phyloP scores from a whole-genome alignment of 1,284 basidiomycete species.

The Pyrrhoderma noxium region DNA sequence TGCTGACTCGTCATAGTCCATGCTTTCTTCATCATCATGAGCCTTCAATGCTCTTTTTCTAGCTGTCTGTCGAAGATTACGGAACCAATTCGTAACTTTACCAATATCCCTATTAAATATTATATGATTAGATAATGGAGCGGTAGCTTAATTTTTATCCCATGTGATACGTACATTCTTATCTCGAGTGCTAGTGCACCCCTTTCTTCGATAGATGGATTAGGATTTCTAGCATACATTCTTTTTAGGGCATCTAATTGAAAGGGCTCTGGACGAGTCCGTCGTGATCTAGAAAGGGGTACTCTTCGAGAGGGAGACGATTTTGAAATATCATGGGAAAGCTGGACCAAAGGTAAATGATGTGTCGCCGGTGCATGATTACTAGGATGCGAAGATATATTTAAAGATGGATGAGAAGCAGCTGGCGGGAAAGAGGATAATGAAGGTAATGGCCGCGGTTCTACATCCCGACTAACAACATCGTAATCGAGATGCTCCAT shows the following conservation, averaged over 20 bases:
- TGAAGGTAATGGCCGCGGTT: slow-evolving; percentile 29
- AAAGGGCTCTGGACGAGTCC: slow-evolving; percentile 69
- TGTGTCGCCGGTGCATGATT: slow-evolving; percentile 21
- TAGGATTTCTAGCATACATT: slow-evolving; percentile 57
- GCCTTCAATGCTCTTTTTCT: slow-evolving; percentile 41
- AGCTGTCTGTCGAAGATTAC: slow-evolving; percentile 68
- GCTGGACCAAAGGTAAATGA: not conserved
- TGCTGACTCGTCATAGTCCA: slow-evolving; percentile 19
- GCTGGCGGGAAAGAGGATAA: slow-evolving; percentile 24
- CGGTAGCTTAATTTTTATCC: not conserved
- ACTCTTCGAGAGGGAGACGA: slow-evolving; percentile 23
- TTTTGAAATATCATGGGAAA: slow-evolving; percentile 21
- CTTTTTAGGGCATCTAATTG: slow-evolving; percentile 68
- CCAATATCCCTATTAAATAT: slow-evolving; percentile 54
- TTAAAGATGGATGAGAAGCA: slow-evolving; percentile 22
- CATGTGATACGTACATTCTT: slow-evolving; percentile 47
- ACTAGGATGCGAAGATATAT: slow-evolving; percentile 3
- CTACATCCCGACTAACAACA: not conserved
- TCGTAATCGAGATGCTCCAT: slow-evolving; percentile 5
- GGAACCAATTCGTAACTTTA: slow-evolving; percentile 83
- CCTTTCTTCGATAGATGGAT: slow-evolving; percentile 73
- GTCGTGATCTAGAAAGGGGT: slow-evolving; percentile 37
- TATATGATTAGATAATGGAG: slow-evolving; percentile 11
- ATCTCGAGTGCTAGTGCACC: slow-evolving; percentile 62
- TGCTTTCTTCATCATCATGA: slow-evolving; percentile 27